Evolutionary conservation across 2,329 filamentous ascomycete species (phyloP), one percentile per base, ranked within the genome.

Genomic region (Monilinia fructigena): DNA sequence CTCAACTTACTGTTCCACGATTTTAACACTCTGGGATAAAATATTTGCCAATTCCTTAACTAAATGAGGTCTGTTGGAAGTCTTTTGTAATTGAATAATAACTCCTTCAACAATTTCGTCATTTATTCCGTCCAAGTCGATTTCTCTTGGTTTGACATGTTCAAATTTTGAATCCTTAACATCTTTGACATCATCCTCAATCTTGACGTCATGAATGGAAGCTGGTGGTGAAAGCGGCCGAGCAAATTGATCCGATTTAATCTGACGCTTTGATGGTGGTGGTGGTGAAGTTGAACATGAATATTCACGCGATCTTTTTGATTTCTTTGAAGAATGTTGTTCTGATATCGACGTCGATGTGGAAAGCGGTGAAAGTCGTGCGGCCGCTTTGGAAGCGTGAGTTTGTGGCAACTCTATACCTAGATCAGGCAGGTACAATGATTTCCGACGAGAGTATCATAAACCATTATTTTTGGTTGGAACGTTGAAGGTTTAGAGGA

Each of bases 391-490:
- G 70, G 85, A 80, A 74, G 87, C 84, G 74, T 88, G 82, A 73
- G 84, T 82, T 74, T 89, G 86, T 71, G 91, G 89, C 71, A 97
- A 83, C 75, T 95, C 91, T 74, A 98, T 97, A 77, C 95, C 95
- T 75, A 98, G 85, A 72, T 93, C 96, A 68, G 92, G 91, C 76
- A 98, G 83, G 70, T 93, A 97, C 72, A 99, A 83, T 76, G 93
- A 97, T 83, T 98, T 98, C 79, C 93, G 89, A 80, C 94, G 91
- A 73, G 94, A 73, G 94, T 98, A 80, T 97, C 97, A 84, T 97
- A 97, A 76, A 90, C 90, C 92, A 97, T 97, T n/a, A 35, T 71
- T 47, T 67, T 48, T 68, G 31, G 55, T 54, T 54, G 52, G 55
- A 26, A 63, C 54, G 35, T 60, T 56, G 31, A 54, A 12, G 35